Conservation (phyloP, 2,329 filamentous ascomycete species). For the Cladophialophora exuberans region DNA sequence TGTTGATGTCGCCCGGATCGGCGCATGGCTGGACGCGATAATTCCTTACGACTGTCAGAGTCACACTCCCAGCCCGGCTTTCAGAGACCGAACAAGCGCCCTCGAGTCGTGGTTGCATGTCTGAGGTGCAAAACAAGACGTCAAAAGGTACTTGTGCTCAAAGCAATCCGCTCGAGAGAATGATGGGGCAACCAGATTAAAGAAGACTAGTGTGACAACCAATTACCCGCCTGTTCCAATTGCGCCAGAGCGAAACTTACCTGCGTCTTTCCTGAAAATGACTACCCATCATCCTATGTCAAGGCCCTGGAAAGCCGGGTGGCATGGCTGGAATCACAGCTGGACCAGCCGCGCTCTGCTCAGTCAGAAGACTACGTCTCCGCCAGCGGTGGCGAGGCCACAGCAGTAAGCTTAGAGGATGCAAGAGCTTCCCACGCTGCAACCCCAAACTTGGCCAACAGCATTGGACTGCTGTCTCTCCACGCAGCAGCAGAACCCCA, state of each 20-base stretch:
- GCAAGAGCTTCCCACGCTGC: not conserved
- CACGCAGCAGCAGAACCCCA: slow-evolving; percentile 20
- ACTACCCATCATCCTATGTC: slow-evolving; percentile 20
- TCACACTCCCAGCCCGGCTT: not conserved
- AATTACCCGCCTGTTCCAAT: slow-evolving; percentile 18
- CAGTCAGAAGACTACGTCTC: not conserved
- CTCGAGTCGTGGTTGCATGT: slow-evolving; percentile 16
- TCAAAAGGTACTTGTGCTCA: slow-evolving; percentile 11
- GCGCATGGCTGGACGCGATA: not conserved
- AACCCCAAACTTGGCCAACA: slow-evolving; percentile 9
- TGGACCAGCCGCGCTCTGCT: not conserved
- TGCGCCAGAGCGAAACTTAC: slow-evolving; percentile 13
- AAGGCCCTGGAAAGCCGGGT: slow-evolving; percentile 14
- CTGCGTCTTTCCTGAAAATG: slow-evolving; percentile 15
- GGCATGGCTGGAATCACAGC: slow-evolving; percentile 12
- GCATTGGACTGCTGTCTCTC: slow-evolving; percentile 13
- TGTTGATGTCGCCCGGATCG: not conserved
- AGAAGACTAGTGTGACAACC: slow-evolving; percentile 14
- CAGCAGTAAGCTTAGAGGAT: not conserved
- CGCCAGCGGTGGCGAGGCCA: not conserved
- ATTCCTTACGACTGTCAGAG: not conserved
- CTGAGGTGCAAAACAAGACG: slow-evolving; percentile 18
- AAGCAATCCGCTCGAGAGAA: not conserved
- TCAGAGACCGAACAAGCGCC: slow-evolving; percentile 16
- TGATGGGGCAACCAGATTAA: not conserved